Percentiles rank a stretch among this genome's conserved stretches.
Conservation (phyloP, 2,329 filamentous ascomycete genomes). For the Aureobasidium sp. region DNA sequence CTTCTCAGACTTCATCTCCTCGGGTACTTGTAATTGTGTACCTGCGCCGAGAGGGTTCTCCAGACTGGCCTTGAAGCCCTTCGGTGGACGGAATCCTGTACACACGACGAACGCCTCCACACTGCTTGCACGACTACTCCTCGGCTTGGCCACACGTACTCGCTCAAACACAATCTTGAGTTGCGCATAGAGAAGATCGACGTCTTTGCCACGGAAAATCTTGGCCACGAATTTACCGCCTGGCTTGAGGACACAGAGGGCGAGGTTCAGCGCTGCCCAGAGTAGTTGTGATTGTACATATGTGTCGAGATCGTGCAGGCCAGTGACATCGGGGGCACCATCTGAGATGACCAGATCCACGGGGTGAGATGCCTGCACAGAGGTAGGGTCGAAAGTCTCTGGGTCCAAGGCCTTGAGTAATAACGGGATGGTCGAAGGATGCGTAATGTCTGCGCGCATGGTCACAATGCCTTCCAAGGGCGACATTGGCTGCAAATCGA, state of each 20-base stretch:
- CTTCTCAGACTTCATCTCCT: conserved; percentile 15
- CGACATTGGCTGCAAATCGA: conserved; percentile 93
- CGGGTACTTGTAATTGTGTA: conserved; percentile 38
- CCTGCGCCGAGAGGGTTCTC: conserved; percentile 67
- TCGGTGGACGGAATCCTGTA: conserved; percentile 75
- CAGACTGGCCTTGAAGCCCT: conserved; percentile 66
- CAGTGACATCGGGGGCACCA: conserved; percentile 92
- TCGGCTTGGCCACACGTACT: conserved; percentile 86
- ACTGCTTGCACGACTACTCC: conserved; percentile 91
- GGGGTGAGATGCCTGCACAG: conserved; percentile 55
- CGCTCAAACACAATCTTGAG: conserved; percentile 82
- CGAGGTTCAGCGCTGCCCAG: conserved; percentile 87
- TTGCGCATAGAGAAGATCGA: conserved; percentile 92
- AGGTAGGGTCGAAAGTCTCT: conserved; percentile 40
- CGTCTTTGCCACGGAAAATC: conserved; percentile 90
- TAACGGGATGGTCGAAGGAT: conserved; percentile 87
- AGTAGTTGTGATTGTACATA: conserved; percentile 96
- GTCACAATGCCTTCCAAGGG: conserved; percentile 88
- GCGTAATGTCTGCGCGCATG: conserved; percentile 91
- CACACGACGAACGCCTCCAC: conserved; percentile 97
- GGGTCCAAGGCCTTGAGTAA: conserved; percentile 79
- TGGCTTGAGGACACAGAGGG: conserved; percentile 82
- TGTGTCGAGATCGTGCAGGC: conserved; percentile 93
- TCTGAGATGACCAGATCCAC: conserved; percentile 95
- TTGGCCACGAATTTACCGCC: conserved; percentile 97